Conservation (phyloP, 768 basidiomycete genomes). For the Trametes punicea region DNA sequence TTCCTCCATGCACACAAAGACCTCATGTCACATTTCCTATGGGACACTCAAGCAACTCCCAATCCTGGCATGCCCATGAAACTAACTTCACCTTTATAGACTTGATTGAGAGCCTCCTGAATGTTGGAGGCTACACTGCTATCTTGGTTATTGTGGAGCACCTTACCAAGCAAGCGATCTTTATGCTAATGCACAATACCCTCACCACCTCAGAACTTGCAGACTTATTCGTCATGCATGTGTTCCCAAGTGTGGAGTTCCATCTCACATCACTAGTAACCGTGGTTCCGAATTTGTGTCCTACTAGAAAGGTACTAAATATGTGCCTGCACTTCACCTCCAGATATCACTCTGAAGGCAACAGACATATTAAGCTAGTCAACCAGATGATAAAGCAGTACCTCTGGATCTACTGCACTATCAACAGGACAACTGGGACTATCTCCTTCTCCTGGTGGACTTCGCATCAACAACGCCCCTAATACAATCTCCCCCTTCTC, state of each 20-base stretch:
- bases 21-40: no score
- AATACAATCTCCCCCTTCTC: not conserved
- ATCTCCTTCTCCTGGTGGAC: conserved; percentile 30
- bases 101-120: no score
- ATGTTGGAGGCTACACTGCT: conserved; percentile 13
- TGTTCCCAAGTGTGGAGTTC: conserved; percentile 15
- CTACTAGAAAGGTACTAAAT: conserved; percentile 26
- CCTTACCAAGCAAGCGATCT: conserved; percentile 30
- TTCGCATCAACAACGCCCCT: conserved; percentile 28
- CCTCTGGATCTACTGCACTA: conserved; percentile 32
- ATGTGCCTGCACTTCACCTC: conserved; percentile 35
- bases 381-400: conserved; percentile 41
- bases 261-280: conserved; percentile 9
- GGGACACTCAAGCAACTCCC: no score
- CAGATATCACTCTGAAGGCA: conserved; percentile 41
- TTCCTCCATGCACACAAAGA: no score
- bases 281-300: conserved; percentile 27
- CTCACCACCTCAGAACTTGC: conserved; percentile 22
- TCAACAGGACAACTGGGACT: conserved; percentile 34
- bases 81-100: no score
- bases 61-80: no score
- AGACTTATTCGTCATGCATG: conserved; percentile 18
- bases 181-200: conserved; percentile 24
- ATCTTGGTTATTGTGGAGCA: conserved; percentile 19
- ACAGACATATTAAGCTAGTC: conserved; percentile 39